These are phyloP conservation scores for Colletotrichum acutatum DNA, from an alignment of 2,329 filamentous ascomycete genomes.

Conservation along the genomic window DNA sequence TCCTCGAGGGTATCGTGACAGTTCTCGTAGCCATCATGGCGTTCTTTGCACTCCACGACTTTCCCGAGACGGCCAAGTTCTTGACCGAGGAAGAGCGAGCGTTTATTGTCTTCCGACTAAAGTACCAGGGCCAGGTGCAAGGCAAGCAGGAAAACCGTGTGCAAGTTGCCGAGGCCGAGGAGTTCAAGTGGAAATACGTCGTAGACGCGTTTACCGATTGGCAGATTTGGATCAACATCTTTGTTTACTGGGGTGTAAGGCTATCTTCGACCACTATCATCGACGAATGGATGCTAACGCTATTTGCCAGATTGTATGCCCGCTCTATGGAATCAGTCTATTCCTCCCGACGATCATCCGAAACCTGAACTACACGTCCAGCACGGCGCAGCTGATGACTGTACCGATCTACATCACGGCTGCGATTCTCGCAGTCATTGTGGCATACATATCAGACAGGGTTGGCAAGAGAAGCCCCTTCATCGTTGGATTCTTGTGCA, in stretches of 20 bases:
- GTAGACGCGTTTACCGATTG: conserved; percentile 80
- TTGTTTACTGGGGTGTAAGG: conserved; percentile 74
- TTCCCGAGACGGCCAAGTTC: conserved; percentile 82
- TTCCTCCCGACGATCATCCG: conserved; percentile 74
- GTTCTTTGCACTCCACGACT: conserved; percentile 82
- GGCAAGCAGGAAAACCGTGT: conserved; percentile 31
- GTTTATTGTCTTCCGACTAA: conserved; percentile 77
- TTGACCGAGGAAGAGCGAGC: conserved; percentile 76
- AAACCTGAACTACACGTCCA: conserved; percentile 66
- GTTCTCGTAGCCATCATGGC: conserved; percentile 73
- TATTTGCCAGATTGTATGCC: conserved; percentile 56
- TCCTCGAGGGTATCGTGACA: conserved; percentile 77
- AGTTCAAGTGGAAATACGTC: conserved; percentile 81
- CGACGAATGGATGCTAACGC: background rate
- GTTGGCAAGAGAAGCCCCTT: conserved; percentile 65
- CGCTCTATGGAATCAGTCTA: conserved; percentile 66
- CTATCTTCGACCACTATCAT: conserved; percentile 44
- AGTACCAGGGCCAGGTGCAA: conserved; percentile 65
- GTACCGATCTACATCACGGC: conserved; percentile 71
- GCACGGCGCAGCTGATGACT: conserved; percentile 73
- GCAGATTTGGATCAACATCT: conserved; percentile 75
- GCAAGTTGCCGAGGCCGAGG: conserved; percentile 72
- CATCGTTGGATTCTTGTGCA: conserved; percentile 61
- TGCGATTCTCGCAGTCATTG: conserved; percentile 65
- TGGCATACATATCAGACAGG: conserved; percentile 66